Evolutionary conservation across 2,329 filamentous ascomycete genomes (phyloP), one percentile per base, ranked within the genome.

Genomic region (Ascochyta fabae): DNA sequence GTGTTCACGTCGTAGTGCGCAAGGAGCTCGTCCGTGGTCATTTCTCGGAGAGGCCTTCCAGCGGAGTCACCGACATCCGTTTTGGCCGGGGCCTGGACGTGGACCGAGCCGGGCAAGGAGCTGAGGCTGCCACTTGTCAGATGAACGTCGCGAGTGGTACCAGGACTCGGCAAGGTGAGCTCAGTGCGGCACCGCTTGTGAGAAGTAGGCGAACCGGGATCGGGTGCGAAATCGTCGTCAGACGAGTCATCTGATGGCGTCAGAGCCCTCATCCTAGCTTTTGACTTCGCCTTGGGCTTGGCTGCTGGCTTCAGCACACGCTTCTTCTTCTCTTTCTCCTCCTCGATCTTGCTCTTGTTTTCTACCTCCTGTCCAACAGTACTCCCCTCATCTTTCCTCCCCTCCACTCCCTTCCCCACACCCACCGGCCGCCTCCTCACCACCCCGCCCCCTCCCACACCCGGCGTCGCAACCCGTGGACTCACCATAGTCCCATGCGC

Each of bases 401-500:
- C 41, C 12, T 5, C 42, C 6, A n/a, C 4, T 0, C 10, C 42
- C 46, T 41, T 43, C 42, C n/a, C 34, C 16, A 31, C 22, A 16
- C 16, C 31, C 13, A 35, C 29, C 16, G 41, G 48, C 41, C 27
- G 53, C 49, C 41, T 53, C 13, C 48, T 46, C 23, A 49, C 40
- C 19, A 57, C 48, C 15, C 45, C 47, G 0, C 42, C 16, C 27
- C 43, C 26, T 13, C 43, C 26, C 3, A 27, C 34, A 8, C 34
- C 40, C 3, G 53, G 53, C 35, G 54, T 53, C 31, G 29, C 54
- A 6, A 27, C 38, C 24, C 24, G 15, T 24, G 49, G 45, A 36
- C 40, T 60, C 39, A 46, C 36, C 45, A 67, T 55, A 8, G 66
- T 70, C 1, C 70, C 70, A 47, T 73, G 72, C 7, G 58, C 42